These are phyloP conservation scores for Penicillium sp. DNA, from an alignment of 2,329 filamentous ascomycete genomes.

Conservation along the genomic window DNA sequence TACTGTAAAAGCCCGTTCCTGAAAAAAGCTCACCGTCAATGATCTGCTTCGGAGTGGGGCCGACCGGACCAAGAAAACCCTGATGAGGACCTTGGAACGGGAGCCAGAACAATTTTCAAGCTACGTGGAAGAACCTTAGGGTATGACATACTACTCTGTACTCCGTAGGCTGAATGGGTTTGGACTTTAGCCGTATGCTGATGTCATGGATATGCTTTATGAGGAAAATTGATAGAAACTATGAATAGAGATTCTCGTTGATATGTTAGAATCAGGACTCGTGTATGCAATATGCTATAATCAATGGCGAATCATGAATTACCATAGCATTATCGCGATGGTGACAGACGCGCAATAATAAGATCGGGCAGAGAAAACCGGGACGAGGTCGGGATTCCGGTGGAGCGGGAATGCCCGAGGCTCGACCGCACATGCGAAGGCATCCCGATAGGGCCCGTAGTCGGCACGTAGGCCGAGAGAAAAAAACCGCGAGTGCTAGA, in stretches of 20 bases:
- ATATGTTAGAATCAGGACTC: too few species aligned
- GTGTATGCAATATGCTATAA: not conserved
- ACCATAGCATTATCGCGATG: slow-evolving; percentile 7
- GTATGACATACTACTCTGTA: not conserved
- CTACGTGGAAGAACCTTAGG: not conserved
- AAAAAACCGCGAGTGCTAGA: not conserved
- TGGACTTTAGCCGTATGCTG: not conserved
- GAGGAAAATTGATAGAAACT: too few species aligned
- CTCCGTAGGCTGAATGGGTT: not conserved
- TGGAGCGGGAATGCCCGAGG: slow-evolving; percentile 31
- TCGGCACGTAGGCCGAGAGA: slow-evolving; percentile 27
- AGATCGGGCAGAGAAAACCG: slow-evolving; percentile 25
- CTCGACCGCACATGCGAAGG: slow-evolving; percentile 23
- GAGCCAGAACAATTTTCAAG: not conserved
- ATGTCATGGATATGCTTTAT: not conserved
- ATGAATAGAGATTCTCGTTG: too few species aligned
- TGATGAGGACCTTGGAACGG: slow-evolving; percentile 19
- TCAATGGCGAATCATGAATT: not conserved
- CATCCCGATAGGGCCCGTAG: slow-evolving; percentile 29
- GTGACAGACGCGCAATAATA: slow-evolving; percentile 22
- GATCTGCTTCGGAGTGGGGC: slow-evolving; percentile 29
- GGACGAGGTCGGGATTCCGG: slow-evolving; percentile 33
- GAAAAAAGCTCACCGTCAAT: slow-evolving; percentile 25
- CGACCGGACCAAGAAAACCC: slow-evolving; percentile 16
- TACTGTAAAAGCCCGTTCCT: slow-evolving; percentile 25